phyloP scores from a whole-genome alignment of 139 green algal genomes.

The Zygnema cylindricum region DNA sequence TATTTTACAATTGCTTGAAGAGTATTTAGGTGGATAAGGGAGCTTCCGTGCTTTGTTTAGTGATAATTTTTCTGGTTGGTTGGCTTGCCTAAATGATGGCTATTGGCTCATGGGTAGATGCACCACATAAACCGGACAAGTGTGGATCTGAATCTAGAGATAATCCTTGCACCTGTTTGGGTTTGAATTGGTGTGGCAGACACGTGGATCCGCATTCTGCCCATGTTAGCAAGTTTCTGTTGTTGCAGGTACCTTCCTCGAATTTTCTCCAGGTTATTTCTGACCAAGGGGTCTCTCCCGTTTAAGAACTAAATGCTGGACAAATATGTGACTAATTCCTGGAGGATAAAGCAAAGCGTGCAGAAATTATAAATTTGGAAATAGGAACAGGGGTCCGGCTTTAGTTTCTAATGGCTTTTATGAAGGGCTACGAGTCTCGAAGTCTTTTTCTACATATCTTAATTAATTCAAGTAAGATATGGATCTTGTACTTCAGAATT shows the following conservation, averaged over 20 bases:
- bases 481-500: neutral
- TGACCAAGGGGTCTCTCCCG: slow-evolving; percentile 59
- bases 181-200: no score
- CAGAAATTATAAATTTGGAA: slow-evolving; percentile 39
- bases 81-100: no score
- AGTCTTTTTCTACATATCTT: neutral
- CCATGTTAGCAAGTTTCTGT: no score
- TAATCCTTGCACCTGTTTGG: no score
- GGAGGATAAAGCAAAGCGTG: slow-evolving; percentile 46
- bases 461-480: neutral
- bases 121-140: no score
- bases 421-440: neutral
- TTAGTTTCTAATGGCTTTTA: neutral
- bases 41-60: no score
- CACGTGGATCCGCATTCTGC: no score
- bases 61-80: no score
- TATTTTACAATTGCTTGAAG: no score
- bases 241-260: slow-evolving; percentile 63
- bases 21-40: no score
- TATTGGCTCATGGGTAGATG: no score
- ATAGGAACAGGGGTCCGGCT: slow-evolving; percentile 25
- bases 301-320: slow-evolving; percentile 64
- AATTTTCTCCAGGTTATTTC: slow-evolving; percentile 59
- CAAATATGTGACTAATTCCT: slow-evolving; percentile 60
- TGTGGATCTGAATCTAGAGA: no score